Base-by-base conservation (phyloP, 805 yeast species). In the Kodamaea kaohsiungensis region DNA sequence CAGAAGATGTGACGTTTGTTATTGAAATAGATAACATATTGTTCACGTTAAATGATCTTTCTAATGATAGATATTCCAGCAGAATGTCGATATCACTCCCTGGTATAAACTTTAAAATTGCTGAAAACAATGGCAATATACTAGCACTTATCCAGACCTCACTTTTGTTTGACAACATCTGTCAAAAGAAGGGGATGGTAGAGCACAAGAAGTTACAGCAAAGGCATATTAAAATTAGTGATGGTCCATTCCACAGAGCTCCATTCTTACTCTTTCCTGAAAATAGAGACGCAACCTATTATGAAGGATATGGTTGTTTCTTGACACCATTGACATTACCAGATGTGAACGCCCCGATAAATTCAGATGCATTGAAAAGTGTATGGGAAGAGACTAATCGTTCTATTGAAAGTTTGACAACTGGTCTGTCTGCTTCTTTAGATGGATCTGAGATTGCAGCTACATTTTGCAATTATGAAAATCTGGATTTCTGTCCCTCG, bases 161-260 rank as follows among this genome's bases (percentile, higher is more conserved):
- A 4, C 38, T 92, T 1, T 70, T 75, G 12, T 58, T 86, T 13
- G 82, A 91, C 2, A 79, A 85, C 56, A 86, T 91, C 58, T 71
- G 78, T 18, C 85, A 82, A 54, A 82, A 81, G 52, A 68, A 72
- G 10, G 73, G 82, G 55, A 79, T 78, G 57, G 66, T 65, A 0
- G 76, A 77, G 10, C 79, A 81, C 43, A 69, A 83, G 50, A 62
- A 64, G 8, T 62, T 70, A 16, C 97, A 92, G 65, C 85, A 85
- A 51, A 73, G 75, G 1, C 96, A 89, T 66, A 69, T 92, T 1
- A 71, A 81, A 16, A 59, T 73, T 6, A 88, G 90, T 61, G 99
- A 95, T 74, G 88, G 89, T 0, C 91, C 97, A 0, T 91, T 84
- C 57, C 95, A 90, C 60, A 71, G 99, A 53, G 75, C 85, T 17